Evolutionary conservation across 2,329 filamentous ascomycete species (phyloP).

Genomic region (Neonectria ditissima): DNA sequence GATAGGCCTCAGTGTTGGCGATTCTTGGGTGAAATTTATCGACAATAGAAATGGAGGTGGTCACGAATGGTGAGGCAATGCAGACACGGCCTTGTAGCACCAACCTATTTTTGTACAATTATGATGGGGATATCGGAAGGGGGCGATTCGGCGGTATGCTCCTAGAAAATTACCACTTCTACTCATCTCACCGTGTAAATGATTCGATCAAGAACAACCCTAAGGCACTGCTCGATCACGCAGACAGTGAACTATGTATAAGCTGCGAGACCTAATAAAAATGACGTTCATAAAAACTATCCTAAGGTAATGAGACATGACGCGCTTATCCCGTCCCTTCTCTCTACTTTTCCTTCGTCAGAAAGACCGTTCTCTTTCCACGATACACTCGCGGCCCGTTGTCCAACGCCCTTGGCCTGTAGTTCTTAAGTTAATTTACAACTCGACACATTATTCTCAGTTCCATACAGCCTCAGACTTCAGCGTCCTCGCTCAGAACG

Average conservation of each 20-base stretch:
- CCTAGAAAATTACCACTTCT: conserved; percentile 28
- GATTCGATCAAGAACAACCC: not conserved
- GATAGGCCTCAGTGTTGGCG: conserved; percentile 18
- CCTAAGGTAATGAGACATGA: conserved; percentile 1
- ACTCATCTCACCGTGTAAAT: conserved; percentile 13
- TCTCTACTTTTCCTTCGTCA: conserved; percentile 19
- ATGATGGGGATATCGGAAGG: conserved; percentile 34
- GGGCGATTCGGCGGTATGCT: conserved; percentile 23
- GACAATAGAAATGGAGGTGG: conserved; percentile 25
- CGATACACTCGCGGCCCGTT: conserved; percentile 38
- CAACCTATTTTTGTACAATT: conserved; percentile 43
- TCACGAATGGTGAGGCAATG: conserved; percentile 28
- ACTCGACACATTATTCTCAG: conserved; percentile 31
- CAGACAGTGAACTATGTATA: not conserved
- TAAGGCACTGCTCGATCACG: not conserved
- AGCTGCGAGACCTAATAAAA: not conserved
- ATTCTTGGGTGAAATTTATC: conserved; percentile 24
- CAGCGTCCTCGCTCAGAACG: conserved; percentile 65
- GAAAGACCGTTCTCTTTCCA: conserved; percentile 34
- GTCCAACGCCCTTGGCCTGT: conserved; percentile 43
- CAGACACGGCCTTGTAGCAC: conserved; percentile 33
- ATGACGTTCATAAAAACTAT: conserved; percentile 6
- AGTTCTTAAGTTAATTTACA: conserved; percentile 41
- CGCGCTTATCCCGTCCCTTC: conserved; percentile 15
- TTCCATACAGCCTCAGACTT: conserved; percentile 45